phyloP scores from a whole-genome alignment of 495 filamentous ascomycete genomes.

The Poronia punctata region DNA sequence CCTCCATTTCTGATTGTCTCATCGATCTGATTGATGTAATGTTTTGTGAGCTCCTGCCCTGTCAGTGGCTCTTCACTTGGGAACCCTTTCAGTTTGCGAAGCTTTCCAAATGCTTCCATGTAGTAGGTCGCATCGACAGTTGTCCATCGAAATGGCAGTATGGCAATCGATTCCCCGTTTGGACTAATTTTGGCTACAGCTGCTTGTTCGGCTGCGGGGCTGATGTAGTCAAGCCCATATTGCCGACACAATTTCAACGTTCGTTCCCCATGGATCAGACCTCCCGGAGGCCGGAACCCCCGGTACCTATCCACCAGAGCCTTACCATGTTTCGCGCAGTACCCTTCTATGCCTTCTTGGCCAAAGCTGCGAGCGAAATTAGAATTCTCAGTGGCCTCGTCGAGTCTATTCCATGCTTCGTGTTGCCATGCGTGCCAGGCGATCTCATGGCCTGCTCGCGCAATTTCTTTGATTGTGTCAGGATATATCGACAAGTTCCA shows the following conservation, averaged over 20 bases:
- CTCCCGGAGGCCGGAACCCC: slow-evolving; percentile 29
- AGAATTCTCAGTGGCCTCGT: slow-evolving; percentile 7
- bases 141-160: slow-evolving; percentile 29
- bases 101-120: slow-evolving; percentile 26
- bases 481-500: slow-evolving; percentile 30
- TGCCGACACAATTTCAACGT: slow-evolving; percentile 19
- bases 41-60: slow-evolving; percentile 12
- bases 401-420: slow-evolving; percentile 20
- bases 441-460: slow-evolving; percentile 20
- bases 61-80: slow-evolving; percentile 7
- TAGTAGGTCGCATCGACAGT: slow-evolving; percentile 31
- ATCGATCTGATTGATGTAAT: slow-evolving; percentile 20
- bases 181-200: background rate
- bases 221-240: slow-evolving; percentile 18
- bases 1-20: slow-evolving; percentile 10
- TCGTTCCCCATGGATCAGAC: slow-evolving; percentile 14
- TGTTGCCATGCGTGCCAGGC: slow-evolving; percentile 33
- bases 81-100: slow-evolving; percentile 14
- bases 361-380: too few species aligned
- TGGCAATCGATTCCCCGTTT: slow-evolving; percentile 17
- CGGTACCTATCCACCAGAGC: slow-evolving; percentile 12
- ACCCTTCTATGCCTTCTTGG: too few species aligned
- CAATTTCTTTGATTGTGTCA: slow-evolving; percentile 9
- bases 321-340: too few species aligned
- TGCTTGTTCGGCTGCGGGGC: background rate